Base-by-base conservation (phyloP, 306 rosid genomes). In the Fragaria iinumae region DNA sequence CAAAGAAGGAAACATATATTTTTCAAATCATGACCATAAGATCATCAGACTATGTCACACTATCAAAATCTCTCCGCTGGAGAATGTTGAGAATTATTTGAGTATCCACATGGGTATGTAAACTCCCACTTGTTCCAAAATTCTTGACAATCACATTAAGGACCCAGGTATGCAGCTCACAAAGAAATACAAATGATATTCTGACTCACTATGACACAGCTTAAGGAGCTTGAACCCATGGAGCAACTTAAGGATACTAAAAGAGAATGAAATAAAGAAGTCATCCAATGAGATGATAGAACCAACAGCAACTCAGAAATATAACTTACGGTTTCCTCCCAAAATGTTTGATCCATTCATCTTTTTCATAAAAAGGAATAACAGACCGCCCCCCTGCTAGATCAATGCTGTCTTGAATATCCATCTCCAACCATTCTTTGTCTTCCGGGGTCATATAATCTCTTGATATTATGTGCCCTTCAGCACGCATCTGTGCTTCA, bases 361-460 rank as follows among this genome's bases (percentile, higher is more conserved):
- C 84, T 60, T 66, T 88, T 87, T 95, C 98, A 75, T 90, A 90
- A 76, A 80, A 92, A 36, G 98, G 98, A 72, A 88, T 80, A 77
- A 89, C 93, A 8, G 69, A 80, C 18, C 1, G 10, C 57, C 93
- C 97, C 34, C 82, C 86, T 25, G 97, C 91, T 78, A 86, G 83
- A 49, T 4, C 60, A 78, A 82, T 80, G 83, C 86, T 89, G 80
- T 95, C 98, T 86, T 95, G 96, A 78, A 92, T 88, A 88, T 95
- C 98, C 97, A 83, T 95, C 85, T 92, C 93, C 62, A 95, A 91
- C 98, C 98, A 95, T 74, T 86, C 86, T 80, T 81, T 87, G 76
- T 95, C 98, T 82, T 95, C 96, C 2, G 87, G 90, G 71, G 88
- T 72, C 92, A 88, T 87, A 83, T 74, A 95, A 84, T 95, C 97